phyloP scores from a whole-genome alignment of 1,139 yeast species.

The Pichia norvegensis region DNA sequence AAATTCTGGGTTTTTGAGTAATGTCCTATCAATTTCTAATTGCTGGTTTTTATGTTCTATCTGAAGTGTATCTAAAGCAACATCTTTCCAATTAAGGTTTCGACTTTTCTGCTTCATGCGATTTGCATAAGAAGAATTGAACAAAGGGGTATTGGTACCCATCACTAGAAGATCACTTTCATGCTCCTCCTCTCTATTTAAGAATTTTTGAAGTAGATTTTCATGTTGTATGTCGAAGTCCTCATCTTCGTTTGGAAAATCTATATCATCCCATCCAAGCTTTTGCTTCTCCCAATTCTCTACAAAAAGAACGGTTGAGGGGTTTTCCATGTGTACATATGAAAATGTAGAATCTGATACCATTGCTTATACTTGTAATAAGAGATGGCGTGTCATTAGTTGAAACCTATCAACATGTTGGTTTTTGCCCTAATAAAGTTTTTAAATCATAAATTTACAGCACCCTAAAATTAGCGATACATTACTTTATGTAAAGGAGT shows the following conservation, averaged over 20 bases:
- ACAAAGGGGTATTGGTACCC: slow-evolving; percentile 21
- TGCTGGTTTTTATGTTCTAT: not conserved
- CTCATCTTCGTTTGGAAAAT: slow-evolving; percentile 18
- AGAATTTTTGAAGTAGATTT: slow-evolving; percentile 23
- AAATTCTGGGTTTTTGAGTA: slow-evolving; percentile 16
- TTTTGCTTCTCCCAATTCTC: slow-evolving; percentile 33
- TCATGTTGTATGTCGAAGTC: slow-evolving; percentile 14
- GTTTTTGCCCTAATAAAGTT: too few relatives aligned
- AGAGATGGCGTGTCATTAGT: not conserved
- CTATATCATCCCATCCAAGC: slow-evolving; percentile 33
- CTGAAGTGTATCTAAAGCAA: slow-evolving; percentile 27
- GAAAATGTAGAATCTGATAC: slow-evolving; percentile 14
- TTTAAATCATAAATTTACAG: too few relatives aligned
- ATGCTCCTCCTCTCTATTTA: slow-evolving; percentile 22
- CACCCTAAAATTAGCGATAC: too few relatives aligned
- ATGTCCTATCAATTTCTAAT: slow-evolving; percentile 17
- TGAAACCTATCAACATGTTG: too few relatives aligned
- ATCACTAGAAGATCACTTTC: slow-evolving; percentile 20
- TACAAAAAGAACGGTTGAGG: slow-evolving; percentile 30
- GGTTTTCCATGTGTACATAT: slow-evolving; percentile 29
- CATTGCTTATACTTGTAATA: slow-evolving; percentile 1
- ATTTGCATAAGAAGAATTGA: slow-evolving; percentile 23
- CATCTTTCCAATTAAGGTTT: slow-evolving; percentile 30
- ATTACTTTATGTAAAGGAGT: too few relatives aligned
- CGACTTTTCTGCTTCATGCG: slow-evolving; percentile 23